phyloP scores from a whole-genome alignment of 208 protist genomes.

The Trichomonas vaginalis region DNA sequence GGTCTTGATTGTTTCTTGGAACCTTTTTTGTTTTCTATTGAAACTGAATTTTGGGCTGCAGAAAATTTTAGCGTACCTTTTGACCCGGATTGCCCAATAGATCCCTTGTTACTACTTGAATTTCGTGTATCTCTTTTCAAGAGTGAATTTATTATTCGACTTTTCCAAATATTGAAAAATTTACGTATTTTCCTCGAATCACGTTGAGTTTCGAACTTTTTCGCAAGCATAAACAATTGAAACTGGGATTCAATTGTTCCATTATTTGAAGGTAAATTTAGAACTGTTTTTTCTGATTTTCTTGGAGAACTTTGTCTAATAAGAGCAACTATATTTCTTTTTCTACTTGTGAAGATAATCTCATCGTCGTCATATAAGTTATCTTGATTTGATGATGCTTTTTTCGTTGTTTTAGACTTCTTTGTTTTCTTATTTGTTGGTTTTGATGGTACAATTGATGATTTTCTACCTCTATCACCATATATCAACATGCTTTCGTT shows the following conservation, averaged over 20 bases:
- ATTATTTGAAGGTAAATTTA: background rate
- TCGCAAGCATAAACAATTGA: background rate
- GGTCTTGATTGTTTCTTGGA: background rate
- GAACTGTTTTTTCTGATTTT: background rate
- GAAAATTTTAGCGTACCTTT: background rate
- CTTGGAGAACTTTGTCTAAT: background rate
- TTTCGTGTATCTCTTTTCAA: no score
- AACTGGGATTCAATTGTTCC: background rate
- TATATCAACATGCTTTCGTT: background rate
- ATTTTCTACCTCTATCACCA: background rate
- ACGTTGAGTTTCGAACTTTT: background rate
- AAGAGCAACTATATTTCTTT: background rate
- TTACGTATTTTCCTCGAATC: background rate
- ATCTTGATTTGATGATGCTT: background rate
- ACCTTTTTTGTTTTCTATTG: background rate
- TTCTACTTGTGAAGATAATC: background rate
- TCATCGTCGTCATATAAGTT: background rate
- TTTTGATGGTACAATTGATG: background rate
- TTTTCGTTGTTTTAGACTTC: background rate
- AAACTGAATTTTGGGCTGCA: background rate
- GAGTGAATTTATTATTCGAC: background rate
- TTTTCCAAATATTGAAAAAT: background rate
- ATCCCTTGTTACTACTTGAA: background rate
- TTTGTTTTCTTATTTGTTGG: background rate
- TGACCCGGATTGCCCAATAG: no score